Percentiles rank a stretch among this genome's conserved stretches.
These are phyloP conservation scores for Prunus mume DNA, from an alignment of 306 rosid genomes.

Conservation along the genomic window DNA sequence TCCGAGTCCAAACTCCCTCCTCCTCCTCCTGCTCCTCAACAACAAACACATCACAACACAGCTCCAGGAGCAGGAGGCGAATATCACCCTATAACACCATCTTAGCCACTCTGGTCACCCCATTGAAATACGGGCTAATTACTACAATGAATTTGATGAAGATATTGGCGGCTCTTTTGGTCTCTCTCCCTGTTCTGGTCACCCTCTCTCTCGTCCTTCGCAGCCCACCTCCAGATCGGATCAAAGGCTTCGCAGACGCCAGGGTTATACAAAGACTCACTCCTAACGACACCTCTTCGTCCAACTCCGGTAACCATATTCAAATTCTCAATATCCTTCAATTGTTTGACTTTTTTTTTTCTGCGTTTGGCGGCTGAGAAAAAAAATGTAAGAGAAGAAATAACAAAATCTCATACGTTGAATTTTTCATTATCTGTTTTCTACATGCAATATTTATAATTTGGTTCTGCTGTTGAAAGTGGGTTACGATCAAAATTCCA, in stretches of 20 bases:
- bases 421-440: neutral
- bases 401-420: neutral
- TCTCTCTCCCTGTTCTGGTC: conserved; percentile 33
- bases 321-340: neutral
- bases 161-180: conserved; percentile 25
- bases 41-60: neutral
- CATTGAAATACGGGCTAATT: conserved; percentile 7
- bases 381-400: neutral
- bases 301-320: neutral
- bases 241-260: conserved; percentile 28
- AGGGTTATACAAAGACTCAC: conserved; percentile 18
- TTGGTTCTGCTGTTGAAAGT: neutral
- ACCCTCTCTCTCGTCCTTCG: conserved; percentile 27
- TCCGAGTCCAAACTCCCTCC: neutral
- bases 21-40: neutral
- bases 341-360: too few relatives aligned
- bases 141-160: conserved; percentile 25
- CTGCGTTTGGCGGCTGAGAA: neutral
- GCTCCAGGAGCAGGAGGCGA: conserved; percentile 12
- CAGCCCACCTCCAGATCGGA: conserved; percentile 19
- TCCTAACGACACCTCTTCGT: neutral
- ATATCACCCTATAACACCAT: neutral
- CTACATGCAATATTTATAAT: neutral
- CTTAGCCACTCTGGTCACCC: neutral
- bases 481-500: neutral